Conservation (phyloP, 164 flowering plant species). For the Echeveria elegans region DNA sequence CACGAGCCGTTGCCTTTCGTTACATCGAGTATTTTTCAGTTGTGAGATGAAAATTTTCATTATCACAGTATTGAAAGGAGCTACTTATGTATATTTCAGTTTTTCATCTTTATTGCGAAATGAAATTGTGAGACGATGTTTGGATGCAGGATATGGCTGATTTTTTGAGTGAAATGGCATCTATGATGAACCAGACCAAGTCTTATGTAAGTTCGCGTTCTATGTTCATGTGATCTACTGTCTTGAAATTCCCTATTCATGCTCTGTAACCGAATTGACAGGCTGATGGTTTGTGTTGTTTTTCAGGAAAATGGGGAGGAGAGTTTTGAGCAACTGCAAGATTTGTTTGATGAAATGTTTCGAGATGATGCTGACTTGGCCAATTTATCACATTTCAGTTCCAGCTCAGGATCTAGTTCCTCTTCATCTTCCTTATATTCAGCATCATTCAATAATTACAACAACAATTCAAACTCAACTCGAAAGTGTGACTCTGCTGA, state of each 20-base stretch:
- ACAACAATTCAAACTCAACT: slow-evolving; percentile 13
- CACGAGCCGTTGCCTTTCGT: too few relatives aligned
- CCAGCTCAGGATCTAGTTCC: slow-evolving; percentile 7
- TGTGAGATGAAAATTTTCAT: too few relatives aligned
- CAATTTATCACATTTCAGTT: slow-evolving; percentile 14
- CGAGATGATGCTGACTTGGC: slow-evolving; percentile 21
- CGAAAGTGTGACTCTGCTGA: slow-evolving; percentile 36
- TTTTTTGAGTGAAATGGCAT: slow-evolving; percentile 77
- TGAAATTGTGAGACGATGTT: neutral
- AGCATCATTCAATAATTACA: slow-evolving; percentile 16
- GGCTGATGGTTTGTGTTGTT: neutral
- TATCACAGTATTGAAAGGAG: too few relatives aligned
- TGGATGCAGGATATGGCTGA: slow-evolving; percentile 79
- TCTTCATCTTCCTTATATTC: slow-evolving; percentile 14
- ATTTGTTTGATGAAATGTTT: slow-evolving; percentile 68
- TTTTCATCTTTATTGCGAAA: neutral
- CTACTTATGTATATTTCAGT: neutral
- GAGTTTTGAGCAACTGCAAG: slow-evolving; percentile 66
- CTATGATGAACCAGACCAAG: slow-evolving; percentile 62
- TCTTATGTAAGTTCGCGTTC: slow-evolving; percentile 35
- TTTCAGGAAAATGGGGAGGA: slow-evolving; percentile 53
- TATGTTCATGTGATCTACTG: neutral
- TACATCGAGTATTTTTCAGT: too few relatives aligned
- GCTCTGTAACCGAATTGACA: neutral
- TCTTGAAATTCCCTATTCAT: neutral